These are phyloP conservation scores for Ceriops zippeliana DNA, from an alignment of 345 rosid genomes.

Conservation along the genomic window DNA sequence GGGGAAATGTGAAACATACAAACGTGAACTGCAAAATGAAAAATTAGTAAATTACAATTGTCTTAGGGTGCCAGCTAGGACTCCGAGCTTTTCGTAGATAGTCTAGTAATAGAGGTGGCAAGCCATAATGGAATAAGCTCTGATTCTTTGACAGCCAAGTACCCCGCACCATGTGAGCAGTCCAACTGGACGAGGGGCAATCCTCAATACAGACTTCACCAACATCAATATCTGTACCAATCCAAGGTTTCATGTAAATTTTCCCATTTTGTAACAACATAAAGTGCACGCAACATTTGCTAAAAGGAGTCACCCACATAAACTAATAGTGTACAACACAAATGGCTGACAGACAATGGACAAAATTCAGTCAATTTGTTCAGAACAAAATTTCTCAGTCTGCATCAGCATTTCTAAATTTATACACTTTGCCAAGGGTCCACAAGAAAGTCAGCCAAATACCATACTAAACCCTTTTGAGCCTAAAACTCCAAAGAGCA, in stretches of 20 bases:
- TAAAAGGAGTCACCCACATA: too few relatives aligned
- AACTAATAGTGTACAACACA: too few relatives aligned
- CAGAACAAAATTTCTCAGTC: background rate
- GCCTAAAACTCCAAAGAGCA: background rate
- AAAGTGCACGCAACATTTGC: background rate
- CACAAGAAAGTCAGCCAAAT: background rate
- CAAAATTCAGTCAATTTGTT: too few relatives aligned
- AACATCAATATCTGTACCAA: constrained; percentile 68
- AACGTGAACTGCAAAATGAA: constrained; percentile 17
- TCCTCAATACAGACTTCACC: constrained; percentile 31
- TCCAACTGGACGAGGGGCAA: constrained; percentile 37
- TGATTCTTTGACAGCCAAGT: constrained; percentile 83
- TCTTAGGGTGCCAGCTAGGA: constrained; percentile 10
- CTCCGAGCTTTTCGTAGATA: constrained; percentile 49
- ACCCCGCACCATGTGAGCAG: constrained; percentile 85
- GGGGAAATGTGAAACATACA: background rate
- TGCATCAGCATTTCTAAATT: background rate
- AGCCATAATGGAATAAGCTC: constrained; percentile 63
- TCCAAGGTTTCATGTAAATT: constrained; percentile 11
- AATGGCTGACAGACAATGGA: too few relatives aligned
- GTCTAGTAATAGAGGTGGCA: constrained; percentile 73
- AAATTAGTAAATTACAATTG: constrained; percentile 40
- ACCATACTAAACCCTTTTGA: background rate
- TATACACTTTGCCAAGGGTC: background rate
- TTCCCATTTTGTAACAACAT: background rate